Base-by-base conservation (phyloP, 768 basidiomycete species). In the Termitomyces heimii region DNA sequence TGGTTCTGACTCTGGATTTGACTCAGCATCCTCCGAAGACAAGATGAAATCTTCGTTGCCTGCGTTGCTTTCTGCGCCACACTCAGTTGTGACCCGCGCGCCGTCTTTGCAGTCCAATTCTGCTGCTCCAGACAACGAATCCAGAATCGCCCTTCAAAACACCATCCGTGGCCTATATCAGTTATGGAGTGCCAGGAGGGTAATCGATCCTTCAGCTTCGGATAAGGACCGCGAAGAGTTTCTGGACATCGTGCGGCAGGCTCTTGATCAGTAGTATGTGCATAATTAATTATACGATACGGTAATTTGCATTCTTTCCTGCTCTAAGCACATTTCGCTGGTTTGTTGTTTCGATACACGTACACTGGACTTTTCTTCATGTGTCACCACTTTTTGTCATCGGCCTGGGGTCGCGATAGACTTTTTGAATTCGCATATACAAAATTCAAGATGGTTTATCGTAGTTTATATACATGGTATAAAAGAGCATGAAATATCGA, bases 141-240 rank as follows among this genome's bases (percentile, higher is more conserved):
- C 63, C 4, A 35, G 52, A 48, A 73, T 73, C 28, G 76, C 80
- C 20, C 68, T 88, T 46, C 75, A 72, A 40, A 77, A 81, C 37
- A 75, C 79, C 32, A 77, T 87, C 49, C 76, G 73, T 57, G 80
- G 82, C 2, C 66, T 89, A 40, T 87, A 82, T 67, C 72, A 67
- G 29, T 75, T 88, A 22, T 88, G 88, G 86, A 80, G 71, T 65
- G 63, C 75, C 10, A 70, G 75, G 29, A 71, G 68, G 53, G 28
- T 58, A 2, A 22, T 22, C 2, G 39, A 52, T 6, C 55, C 62
- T 44, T 56, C 53, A 1, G 55, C 50, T 31, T 55, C 44, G 6
- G 65, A 62, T 3, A 56, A 63, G 3, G 72, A 75, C 52, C 62
- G 66, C 31, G 68, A 72, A 29, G 34, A 70, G 49, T 82, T 82